Evolutionary conservation across 257 asterid species (phyloP), one percentile per base, ranked within the genome.

Genomic region (Gentiana macrophylla): DNA sequence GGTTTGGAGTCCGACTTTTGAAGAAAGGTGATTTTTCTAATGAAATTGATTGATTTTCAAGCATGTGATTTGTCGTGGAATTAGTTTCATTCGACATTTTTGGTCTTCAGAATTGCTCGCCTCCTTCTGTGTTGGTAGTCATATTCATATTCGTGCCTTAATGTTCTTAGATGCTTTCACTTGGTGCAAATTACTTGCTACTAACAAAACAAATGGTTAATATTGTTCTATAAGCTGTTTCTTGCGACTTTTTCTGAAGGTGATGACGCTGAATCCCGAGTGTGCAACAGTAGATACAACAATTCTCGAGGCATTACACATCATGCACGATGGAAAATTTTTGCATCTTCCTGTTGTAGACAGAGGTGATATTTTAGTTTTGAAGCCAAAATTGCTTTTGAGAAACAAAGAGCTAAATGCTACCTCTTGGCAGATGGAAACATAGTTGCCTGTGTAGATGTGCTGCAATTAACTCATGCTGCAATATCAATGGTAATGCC

Each of bases 381-480:
- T 55, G 12, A n/a, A 35, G 55, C 43, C 7, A 55, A 1, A 2
- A 41, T 0, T 58, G 36, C 4, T 46, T 6, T 32, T 56, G 35
- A 52, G 51, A 65, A 52, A 57, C 12, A 35, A 15, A 32, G 8
- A 49, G 57, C 70, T 57, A 33, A 65, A 32, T 65, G 52, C 50
- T 52, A 41, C 56, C 55, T 67, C 74, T 67, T 66, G 69, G 78
- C 89, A 90, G 98, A 90, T 67, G 98, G 96, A 63, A 13, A 71
- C 56, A 69, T 76, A 47, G 77, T 72, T 48, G 83, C 98, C 55
- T 86, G 91, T 24, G 41, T 90, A 4, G 98, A 90, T 69, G 98
- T 90, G 63, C 62, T 90, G 89, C 96, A 86, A 79, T 82, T 90
- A 74, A 82, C 89, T 63, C 95, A 90, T 67, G 95, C 95, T 4